A percentile compares a stretch with the other conserved stretches of the same genome.
Conservation (phyloP, 140 eudicot species). For the Ambrosia hybrid region DNA sequence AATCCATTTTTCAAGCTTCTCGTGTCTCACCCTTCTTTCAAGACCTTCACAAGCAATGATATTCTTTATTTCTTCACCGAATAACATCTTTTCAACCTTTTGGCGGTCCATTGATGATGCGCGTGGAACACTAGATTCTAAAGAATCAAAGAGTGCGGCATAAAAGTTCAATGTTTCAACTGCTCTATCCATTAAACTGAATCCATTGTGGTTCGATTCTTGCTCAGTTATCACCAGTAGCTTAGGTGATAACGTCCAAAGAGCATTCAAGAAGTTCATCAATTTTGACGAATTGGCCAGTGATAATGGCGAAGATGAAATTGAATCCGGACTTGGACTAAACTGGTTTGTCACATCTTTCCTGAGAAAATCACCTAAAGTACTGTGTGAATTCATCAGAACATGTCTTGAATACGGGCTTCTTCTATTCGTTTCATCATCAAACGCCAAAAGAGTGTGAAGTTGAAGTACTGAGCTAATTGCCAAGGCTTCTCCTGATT, state of each 20-base stretch:
- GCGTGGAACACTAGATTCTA: conserved; percentile 64
- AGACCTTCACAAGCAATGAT: conserved; percentile 83
- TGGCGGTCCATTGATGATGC: conserved; percentile 51
- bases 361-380: conserved; percentile 64
- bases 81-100: conserved; percentile 75
- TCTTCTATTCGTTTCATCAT: conserved; percentile 43
- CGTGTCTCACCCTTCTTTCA: conserved; percentile 82
- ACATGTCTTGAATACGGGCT: conserved; percentile 34
- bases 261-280: conserved; percentile 45
- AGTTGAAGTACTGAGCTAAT: conserved; percentile 70
- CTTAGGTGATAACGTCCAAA: conserved; percentile 79
- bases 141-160: conserved; percentile 77
- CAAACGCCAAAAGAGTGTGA: conserved; percentile 64
- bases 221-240: conserved; percentile 88
- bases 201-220: conserved; percentile 77
- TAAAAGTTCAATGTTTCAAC: conserved; percentile 60
- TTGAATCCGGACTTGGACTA: conserved; percentile 62
- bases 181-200: conserved; percentile 56
- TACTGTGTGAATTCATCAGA: conserved; percentile 36
- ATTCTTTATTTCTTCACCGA: conserved; percentile 85
- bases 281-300: conserved; percentile 36
- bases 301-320: conserved; percentile 50
- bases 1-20: conserved; percentile 85
- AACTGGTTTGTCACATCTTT: conserved; percentile 38
- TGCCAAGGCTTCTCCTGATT: conserved; percentile 92